Base-by-base conservation (phyloP, 148 eudicot species). In the Simmondsia chinensis region DNA sequence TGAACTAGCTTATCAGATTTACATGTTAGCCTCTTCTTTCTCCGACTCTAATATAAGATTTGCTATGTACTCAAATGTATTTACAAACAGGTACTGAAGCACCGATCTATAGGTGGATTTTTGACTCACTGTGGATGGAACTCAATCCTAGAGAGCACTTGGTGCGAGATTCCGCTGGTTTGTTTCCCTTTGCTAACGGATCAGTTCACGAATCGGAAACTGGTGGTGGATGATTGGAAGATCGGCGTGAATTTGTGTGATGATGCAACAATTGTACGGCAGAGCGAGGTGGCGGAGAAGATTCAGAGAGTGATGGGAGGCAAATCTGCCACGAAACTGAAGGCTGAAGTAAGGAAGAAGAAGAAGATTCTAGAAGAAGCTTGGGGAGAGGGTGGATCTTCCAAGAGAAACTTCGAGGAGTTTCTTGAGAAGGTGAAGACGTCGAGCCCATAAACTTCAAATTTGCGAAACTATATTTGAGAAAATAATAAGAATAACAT, bases 201-300 rank as follows among this genome's bases (percentile, higher is more conserved):
- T 54, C 83, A 76, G 35, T 65, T 69, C 38, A 76, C 83, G 4
- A 76, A 72, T 26, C 46, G 78, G 5, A 76, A 69, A 49, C 16
- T 76, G 39, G 78, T 61, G 34, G 75, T 72, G 1, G 70, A 69
- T 62, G 75, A 76, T 58, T 72, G 75, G 78, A 69, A 58, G 49
- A 50, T 72, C 9, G 82, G 82, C 60, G 46, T 72, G 26, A 64
- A 72, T 50, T 43, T 76, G 2, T 61, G 70, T n/a, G 64, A 61
- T 15, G 39, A 23, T 15, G 56, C 33, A 30, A 20, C 6, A 20
- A 21, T 76, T 19, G 30, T 50, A 0, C 42, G 32, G 33, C 46
- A 9, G 16, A n/a, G n/a, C n/a, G 75, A 76, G 48, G 69, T 76
- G 4, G 46, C 65, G 22, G 26, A 29, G 24, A 67, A 67, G 20